phyloP scores from a whole-genome alignment of 1,284 basidiomycete genomes.

The Stereum hirsutum region DNA sequence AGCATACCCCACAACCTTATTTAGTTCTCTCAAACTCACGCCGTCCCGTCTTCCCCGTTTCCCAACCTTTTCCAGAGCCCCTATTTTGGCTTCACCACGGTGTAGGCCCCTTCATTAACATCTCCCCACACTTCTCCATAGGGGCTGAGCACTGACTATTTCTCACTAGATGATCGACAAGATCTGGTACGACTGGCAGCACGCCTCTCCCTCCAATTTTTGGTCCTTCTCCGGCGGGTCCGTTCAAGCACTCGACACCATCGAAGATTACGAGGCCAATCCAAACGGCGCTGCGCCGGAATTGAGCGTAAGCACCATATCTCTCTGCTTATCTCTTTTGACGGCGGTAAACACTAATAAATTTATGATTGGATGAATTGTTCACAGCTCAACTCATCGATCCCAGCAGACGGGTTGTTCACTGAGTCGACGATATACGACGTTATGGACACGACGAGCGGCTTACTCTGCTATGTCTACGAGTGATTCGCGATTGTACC shows the following conservation, averaged over 20 bases:
- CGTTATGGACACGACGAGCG: slow-evolving; percentile 23
- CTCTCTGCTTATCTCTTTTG: neutral
- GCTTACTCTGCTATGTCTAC: slow-evolving; percentile 26
- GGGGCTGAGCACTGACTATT: no score
- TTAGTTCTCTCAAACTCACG: neutral
- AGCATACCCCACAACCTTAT: neutral
- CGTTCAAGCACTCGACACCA: slow-evolving; percentile 17
- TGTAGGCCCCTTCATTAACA: slow-evolving; percentile 13
- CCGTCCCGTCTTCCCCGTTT: neutral
- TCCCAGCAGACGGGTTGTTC: slow-evolving; percentile 24
- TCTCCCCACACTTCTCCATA: neutral
- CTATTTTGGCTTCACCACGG: slow-evolving; percentile 30
- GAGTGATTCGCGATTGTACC: no score
- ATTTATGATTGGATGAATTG: no score
- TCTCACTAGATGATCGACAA: slow-evolving; percentile 27
- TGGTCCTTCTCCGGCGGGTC: slow-evolving; percentile 24
- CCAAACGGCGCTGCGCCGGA: slow-evolving; percentile 24
- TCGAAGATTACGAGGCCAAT: slow-evolving; percentile 17
- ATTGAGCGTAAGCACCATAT: slow-evolving; percentile 17
- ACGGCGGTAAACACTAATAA: no score
- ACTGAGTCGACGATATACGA: slow-evolving; percentile 19
- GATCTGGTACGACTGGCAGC: slow-evolving; percentile 31
- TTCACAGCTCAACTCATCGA: slow-evolving; percentile 17
- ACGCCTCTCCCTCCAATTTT: slow-evolving; percentile 17
- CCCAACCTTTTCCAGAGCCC: slow-evolving; percentile 21